Percentiles rank a stretch among this genome's conserved stretches.
phyloP scores from a whole-genome alignment of 2,329 filamentous ascomycete species.

The Cladophialophora chaetospira region DNA sequence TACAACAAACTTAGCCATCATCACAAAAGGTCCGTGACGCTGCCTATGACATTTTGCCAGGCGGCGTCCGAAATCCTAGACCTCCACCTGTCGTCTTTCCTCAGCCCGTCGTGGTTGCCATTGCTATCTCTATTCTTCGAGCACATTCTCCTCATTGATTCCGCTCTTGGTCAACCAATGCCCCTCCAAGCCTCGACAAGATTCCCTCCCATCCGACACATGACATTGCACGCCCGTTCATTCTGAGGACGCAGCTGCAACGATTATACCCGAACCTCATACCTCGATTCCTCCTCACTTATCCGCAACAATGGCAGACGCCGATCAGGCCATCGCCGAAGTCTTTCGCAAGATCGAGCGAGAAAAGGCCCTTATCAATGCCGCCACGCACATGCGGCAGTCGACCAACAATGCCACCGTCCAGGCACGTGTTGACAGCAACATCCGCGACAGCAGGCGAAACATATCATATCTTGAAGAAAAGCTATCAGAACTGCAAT shows the following conservation, averaged over 20 bases:
- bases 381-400: conserved; percentile 90
- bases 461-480: conserved; percentile 97
- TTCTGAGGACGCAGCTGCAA: conserved; percentile 8
- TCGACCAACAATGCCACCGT: conserved; percentile 93
- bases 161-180: conserved; percentile 23
- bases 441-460: conserved; percentile 88
- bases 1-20: conserved; percentile 11
- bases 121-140: conserved; percentile 8
- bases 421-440: conserved; percentile 84
- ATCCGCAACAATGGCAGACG: conserved; percentile 55
- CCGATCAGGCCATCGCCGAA: conserved; percentile 69
- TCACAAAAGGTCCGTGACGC: conserved; percentile 10
- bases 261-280: not conserved
- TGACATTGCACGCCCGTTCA: conserved; percentile 21
- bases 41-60: conserved; percentile 5
- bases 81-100: not conserved
- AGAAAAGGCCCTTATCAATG: conserved; percentile 92
- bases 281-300: not conserved
- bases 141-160: conserved; percentile 13
- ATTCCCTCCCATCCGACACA: conserved; percentile 12
- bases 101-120: not conserved
- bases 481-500: conserved; percentile 82
- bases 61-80: conserved; percentile 4
- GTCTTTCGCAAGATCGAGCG: conserved; percentile 97
- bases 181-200: conserved; percentile 17